These are phyloP conservation scores for Persicaria maculosa DNA, from an alignment of 148 eudicot genomes.

Conservation along the genomic window DNA sequence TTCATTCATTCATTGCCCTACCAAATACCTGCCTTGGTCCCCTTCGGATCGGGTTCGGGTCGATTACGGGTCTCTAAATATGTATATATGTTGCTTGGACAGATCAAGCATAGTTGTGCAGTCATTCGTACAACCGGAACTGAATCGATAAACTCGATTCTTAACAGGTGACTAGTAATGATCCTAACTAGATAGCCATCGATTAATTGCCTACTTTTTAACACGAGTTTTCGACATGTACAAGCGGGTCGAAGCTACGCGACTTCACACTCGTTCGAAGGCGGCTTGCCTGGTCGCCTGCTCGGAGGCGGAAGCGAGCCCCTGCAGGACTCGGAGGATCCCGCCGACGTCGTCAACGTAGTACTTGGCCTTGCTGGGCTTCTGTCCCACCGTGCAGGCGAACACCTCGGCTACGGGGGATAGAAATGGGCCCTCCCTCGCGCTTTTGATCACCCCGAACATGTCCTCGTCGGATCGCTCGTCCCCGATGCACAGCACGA, in stretches of 20 bases:
- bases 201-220: too few species aligned
- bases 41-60: too few species aligned
- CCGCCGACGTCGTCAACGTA: constrained; percentile 57
- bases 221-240: neutral
- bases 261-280: neutral
- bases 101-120: too few species aligned
- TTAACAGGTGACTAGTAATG: too few species aligned
- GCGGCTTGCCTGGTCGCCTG: constrained; percentile 15
- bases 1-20: neutral
- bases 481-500: constrained; percentile 75
- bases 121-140: too few species aligned
- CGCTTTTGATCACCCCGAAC: constrained; percentile 69
- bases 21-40: neutral
- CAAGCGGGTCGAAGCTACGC: neutral
- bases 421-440: constrained; percentile 40
- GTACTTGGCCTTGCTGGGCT: constrained; percentile 77
- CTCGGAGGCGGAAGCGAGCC: constrained; percentile 54
- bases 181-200: too few species aligned
- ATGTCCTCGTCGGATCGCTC: constrained; percentile 83
- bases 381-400: constrained; percentile 81
- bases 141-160: too few species aligned
- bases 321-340: constrained; percentile 59
- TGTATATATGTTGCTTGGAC: too few species aligned
- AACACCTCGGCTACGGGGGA: constrained; percentile 69
- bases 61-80: too few species aligned